Percentiles rank a stretch among this genome's conserved stretches.
phyloP scores from a whole-genome alignment of 2,329 filamentous ascomycete genomes.

The Colletotrichum agaves region DNA sequence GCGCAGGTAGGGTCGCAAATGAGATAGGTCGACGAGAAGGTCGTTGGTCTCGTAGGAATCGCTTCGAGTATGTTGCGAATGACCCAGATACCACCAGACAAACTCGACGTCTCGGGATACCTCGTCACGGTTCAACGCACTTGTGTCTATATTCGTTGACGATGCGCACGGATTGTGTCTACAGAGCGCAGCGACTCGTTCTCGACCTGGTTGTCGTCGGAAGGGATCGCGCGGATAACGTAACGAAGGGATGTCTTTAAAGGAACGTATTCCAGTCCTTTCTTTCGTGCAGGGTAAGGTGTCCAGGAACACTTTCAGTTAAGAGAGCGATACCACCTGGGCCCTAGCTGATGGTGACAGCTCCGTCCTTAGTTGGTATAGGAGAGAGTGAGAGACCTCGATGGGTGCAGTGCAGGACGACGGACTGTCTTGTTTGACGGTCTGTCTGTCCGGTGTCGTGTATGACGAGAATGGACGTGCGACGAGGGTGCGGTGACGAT shows the following conservation, averaged over 20 bases:
- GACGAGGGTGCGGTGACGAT: slow-evolving; percentile 13
- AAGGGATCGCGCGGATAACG: slow-evolving; percentile 33
- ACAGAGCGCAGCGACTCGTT: slow-evolving; percentile 39
- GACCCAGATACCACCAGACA: slow-evolving; percentile 36
- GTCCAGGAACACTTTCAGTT: slow-evolving; percentile 28
- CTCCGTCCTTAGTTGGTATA: slow-evolving; percentile 26
- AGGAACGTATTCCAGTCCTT: slow-evolving; percentile 58
- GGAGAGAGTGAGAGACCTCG: slow-evolving; percentile 16
- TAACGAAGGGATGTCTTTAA: slow-evolving; percentile 35
- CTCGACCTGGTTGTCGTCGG: slow-evolving; percentile 37
- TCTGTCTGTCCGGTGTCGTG: background rate
- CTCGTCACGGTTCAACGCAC: slow-evolving; percentile 38
- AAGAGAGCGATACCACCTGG: slow-evolving; percentile 32
- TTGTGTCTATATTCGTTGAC: slow-evolving; percentile 38
- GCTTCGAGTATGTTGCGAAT: slow-evolving; percentile 29
- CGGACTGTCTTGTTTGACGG: background rate
- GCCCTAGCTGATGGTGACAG: slow-evolving; percentile 22
- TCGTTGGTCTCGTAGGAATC: slow-evolving; percentile 34
- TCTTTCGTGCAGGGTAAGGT: slow-evolving; percentile 37
- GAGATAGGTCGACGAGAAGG: slow-evolving; percentile 30
- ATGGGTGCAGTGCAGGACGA: background rate
- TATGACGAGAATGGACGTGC: background rate
- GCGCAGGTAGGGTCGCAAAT: slow-evolving; percentile 16
- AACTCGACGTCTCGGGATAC: slow-evolving; percentile 36
- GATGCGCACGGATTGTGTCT: slow-evolving; percentile 36